Base-by-base conservation (phyloP, 345 rosid genomes). In the Citropsis articulata region DNA sequence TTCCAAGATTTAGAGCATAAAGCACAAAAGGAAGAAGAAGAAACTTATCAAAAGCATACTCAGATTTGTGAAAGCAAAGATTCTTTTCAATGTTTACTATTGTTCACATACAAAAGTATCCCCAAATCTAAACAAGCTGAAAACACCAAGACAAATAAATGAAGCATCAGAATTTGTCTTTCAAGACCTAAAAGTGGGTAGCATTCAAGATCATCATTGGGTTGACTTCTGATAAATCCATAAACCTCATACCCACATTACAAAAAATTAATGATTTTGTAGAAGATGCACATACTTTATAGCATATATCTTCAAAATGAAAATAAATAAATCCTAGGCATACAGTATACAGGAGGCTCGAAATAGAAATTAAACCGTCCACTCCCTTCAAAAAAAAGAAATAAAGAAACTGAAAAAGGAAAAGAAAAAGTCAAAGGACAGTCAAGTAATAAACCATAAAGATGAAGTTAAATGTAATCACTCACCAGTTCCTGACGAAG, bases 401-500 rank as follows among this genome's bases (percentile, higher is more conserved):
- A n/a, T n/a, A 67, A 38, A 38, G 14, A 42, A 12, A 68, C 13
- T 45, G 50, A 45, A 45, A 72, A 31, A 10, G 4, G 1, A 22
- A 21, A 33, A n/a, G 22, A 1, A 35, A 56, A 5, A 73, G 21
- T 35, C 21, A 50, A 67, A 12, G 12, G 14, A n/a, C 5, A 55
- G 0, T 30, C 6, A 1, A 28, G 18, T 27, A 69, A 55, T 48
- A 66, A 79, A 66, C 22, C 35, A 50, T 35, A 22, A 4, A 57
- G 57, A 53, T 71, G 31, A 24, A 36, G n/a, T 64, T 22, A 63
- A 45, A n/a, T 67, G 72, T 19, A 57, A 72, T 42, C 60, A 27
- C 93, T 86, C 67, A 92, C 96, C 90, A 90, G 80, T 75, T 92
- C 96, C 77, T 83, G 91, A n/a, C 86, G 89, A 78, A 91, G 89